phyloP scores from a whole-genome alignment of 1,139 yeast genomes.

The Magnusiomyces magnusii region DNA sequence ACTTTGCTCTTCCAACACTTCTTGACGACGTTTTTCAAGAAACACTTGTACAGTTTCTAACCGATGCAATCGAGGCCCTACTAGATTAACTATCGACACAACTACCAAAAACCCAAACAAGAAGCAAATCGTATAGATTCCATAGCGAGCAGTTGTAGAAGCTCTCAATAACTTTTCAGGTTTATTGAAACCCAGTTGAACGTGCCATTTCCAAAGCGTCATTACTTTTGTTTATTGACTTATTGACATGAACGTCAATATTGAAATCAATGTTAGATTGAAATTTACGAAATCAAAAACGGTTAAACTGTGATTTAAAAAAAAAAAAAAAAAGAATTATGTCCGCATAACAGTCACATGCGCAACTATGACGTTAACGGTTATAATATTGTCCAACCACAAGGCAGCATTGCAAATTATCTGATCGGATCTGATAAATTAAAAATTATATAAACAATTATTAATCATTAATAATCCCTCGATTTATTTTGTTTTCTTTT shows the following conservation, averaged over 20 bases:
- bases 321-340: not conserved
- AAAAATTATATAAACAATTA: too few species aligned
- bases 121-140: slow-evolving; percentile 5
- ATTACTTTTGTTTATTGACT: not conserved
- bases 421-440: too few species aligned
- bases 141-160: slow-evolving; percentile 8
- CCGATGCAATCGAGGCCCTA: slow-evolving; percentile 9
- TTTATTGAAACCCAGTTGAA: slow-evolving; percentile 2
- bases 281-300: too few species aligned
- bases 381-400: too few species aligned
- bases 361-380: not conserved
- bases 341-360: not conserved
- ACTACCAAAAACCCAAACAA: slow-evolving; percentile 2
- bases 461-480: not conserved
- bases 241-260: too few species aligned
- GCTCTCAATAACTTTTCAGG: slow-evolving; percentile 11
- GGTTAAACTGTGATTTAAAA: too few species aligned
- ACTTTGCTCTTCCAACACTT: not conserved
- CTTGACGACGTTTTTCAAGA: not conserved
- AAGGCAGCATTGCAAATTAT: too few species aligned
- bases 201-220: slow-evolving; percentile 6
- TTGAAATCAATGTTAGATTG: too few species aligned
- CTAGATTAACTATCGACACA: slow-evolving; percentile 3
- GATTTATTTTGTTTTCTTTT: too few species aligned
- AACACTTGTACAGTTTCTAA: not conserved